These are phyloP conservation scores for Eucalyptus brandiana DNA, from an alignment of 345 rosid species.

Conservation along the genomic window DNA sequence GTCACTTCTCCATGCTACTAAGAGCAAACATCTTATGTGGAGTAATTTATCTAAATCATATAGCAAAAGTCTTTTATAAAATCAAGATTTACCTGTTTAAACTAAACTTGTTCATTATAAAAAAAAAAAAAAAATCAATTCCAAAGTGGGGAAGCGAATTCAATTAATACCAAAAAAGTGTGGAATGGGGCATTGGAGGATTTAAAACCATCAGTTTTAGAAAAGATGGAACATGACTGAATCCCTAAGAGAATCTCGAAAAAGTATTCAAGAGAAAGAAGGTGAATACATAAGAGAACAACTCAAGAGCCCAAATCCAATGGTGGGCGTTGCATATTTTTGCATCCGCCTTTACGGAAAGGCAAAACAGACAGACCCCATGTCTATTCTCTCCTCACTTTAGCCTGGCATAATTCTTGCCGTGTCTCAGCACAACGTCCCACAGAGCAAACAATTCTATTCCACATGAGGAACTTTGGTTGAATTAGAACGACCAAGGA, in stretches of 20 bases:
- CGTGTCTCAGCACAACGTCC: background rate
- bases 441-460: background rate
- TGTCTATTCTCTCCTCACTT: background rate
- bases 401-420: background rate
- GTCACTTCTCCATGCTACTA: background rate
- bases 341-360: background rate
- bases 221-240: background rate
- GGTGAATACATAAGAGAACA: background rate
- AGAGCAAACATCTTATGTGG: background rate
- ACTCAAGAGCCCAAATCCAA: background rate
- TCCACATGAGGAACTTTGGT: background rate
- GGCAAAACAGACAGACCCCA: background rate
- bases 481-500: background rate
- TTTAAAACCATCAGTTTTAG: background rate
- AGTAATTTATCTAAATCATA: too few relatives aligned
- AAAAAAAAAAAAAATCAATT: background rate
- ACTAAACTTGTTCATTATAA: background rate
- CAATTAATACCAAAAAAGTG: background rate
- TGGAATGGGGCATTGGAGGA: background rate
- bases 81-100: too few relatives aligned
- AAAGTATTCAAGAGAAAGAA: background rate
- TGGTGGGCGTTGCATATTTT: background rate
- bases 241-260: background rate
- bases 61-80: too few relatives aligned
- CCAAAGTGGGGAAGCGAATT: background rate